Percentiles rank a stretch among this genome's conserved stretches.
phyloP scores from a whole-genome alignment of 176 grass and related monocot genomes.

The Sorghum bicolor region Sorghum_bicolor_NCBIv3 NC_012873.2:65256001-65256500 shows the following conservation, averaged over 20 bases:
- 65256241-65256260: constrained; percentile 68
- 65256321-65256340: constrained; percentile 86
- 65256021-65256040: constrained; percentile 92
- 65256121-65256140: constrained; percentile 67
- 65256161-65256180: constrained; percentile 71
- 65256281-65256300: constrained; percentile 86
- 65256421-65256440: constrained; percentile 91
- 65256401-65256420: constrained; percentile 91
- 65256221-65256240: constrained; percentile 84
- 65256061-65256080: constrained; percentile 64
- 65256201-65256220: constrained; percentile 77
- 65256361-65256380: constrained; percentile 79
- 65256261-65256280: constrained; percentile 47
- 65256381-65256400: constrained; percentile 87
- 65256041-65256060: constrained; percentile 83
- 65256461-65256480: constrained; percentile 62
- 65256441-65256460: constrained; percentile 62
- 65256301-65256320: constrained; percentile 69
- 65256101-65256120: constrained; percentile 76
- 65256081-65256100: constrained; percentile 67
- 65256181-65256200: constrained; percentile 77
- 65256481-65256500: constrained; percentile 75
- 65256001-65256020: constrained; percentile 80
- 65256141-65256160: constrained; percentile 89
- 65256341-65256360: constrained; percentile 59